These are phyloP conservation scores for Gracilaria gracilis DNA, from an alignment of 23 red algal species.

Conservation along the genomic window DNA sequence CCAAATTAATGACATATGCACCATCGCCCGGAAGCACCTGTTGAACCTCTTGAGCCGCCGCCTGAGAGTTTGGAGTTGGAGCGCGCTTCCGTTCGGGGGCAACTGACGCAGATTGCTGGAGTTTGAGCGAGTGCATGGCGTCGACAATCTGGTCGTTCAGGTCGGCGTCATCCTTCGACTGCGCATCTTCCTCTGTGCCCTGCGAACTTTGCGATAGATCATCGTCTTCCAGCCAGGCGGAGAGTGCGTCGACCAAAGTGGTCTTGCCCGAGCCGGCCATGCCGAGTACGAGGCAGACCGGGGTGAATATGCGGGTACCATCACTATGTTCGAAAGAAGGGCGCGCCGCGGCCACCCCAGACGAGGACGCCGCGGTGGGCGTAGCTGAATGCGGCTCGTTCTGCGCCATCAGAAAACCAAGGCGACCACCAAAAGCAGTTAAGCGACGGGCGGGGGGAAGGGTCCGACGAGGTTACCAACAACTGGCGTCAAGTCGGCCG, in stretches of 20 bases:
- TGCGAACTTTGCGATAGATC: conserved; percentile 14
- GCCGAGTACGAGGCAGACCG: conserved; percentile 86
- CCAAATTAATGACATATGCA: conserved; percentile 91
- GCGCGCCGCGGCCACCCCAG: not conserved
- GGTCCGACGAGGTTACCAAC: no score
- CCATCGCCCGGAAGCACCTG: conserved; percentile 16
- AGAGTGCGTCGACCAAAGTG: conserved; percentile 78
- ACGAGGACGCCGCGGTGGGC: not conserved
- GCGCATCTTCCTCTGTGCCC: not conserved
- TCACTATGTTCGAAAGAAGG: not conserved
- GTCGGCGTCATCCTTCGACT: not conserved
- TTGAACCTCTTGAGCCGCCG: not conserved
- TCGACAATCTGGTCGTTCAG: conserved; percentile 17
- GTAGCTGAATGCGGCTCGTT: not conserved
- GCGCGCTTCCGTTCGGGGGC: not conserved
- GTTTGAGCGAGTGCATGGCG: conserved; percentile 2
- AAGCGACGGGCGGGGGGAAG: not conserved
- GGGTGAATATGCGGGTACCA: conserved; percentile 18
- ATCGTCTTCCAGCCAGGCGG: conserved; percentile 50
- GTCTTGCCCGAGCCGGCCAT: conserved; percentile 99
- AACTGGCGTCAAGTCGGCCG: no score
- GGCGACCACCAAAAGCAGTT: not conserved
- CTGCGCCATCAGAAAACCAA: not conserved
- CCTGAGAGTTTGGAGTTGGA: not conserved
- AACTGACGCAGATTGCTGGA: conserved; percentile 6